Base-by-base conservation (phyloP, 352 stramenopile species). In the Phytophthora brassicae region DNA sequence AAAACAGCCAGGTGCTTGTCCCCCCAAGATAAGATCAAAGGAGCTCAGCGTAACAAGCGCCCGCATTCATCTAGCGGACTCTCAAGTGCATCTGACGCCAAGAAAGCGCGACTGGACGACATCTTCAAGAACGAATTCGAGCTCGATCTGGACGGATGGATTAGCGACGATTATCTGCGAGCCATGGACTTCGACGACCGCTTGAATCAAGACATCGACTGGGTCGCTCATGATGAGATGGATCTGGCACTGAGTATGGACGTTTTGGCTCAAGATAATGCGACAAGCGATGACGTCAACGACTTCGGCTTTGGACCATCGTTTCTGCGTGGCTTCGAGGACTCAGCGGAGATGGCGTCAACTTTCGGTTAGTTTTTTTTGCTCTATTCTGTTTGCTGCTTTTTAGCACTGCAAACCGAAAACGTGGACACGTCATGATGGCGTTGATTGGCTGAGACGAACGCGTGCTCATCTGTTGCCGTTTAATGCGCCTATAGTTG, bases 191-290 rank as follows among this genome's bases (percentile, higher is more conserved):
- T 90, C 23, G 82, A 92, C 70, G 82, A 90, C 33, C 69, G 76
- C 43, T 61, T 92, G 54, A 90, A 78, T 60, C 75, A 94, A 46
- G 85, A 94, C 43, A 90, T 94, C 56, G 85, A 94, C 67, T 94
- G 85, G 85, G 81, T 92, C 11, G 64, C 57, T 29, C 73, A 88
- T 58, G 81, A 91, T 61, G 81, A 90, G 43, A 64, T 90, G 49
- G 79, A 88, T 16, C 48, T 84, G 26, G 71, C 73, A 38, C 68
- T 93, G 41, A 71, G 68, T 48, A 72, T 92, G 56, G 79, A 84
- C 45, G 56, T 41, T n/a, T n/a, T n/a, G n/a, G n/a, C n/a, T n/a
- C n/a, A n/a, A n/a, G 64, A 80, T 31, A 53, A 73, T 56, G 41
- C 44, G 26, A 43, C 65, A 3, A 59, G 38, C 47, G 72, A 79